Percentiles rank a stretch among this genome's conserved stretches.
These are phyloP conservation scores for Brassica carinata DNA, from an alignment of 345 rosid genomes.

Conservation along the genomic window DNA sequence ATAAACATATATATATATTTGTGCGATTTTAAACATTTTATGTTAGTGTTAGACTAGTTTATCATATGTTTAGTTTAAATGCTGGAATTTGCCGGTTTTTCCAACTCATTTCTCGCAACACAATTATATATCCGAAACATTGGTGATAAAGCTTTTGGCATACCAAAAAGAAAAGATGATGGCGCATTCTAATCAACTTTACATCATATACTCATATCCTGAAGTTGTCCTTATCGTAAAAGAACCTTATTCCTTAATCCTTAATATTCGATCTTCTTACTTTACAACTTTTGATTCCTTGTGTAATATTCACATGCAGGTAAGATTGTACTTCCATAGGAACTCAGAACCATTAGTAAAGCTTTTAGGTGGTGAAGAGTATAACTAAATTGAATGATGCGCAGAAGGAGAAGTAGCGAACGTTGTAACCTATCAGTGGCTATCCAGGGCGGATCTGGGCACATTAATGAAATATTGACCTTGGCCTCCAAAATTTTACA, in stretches of 20 bases:
- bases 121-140: not conserved
- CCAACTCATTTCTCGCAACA: too few species aligned
- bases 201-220: not conserved
- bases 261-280: conserved; percentile 9
- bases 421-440: conserved; percentile 14
- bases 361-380: not conserved
- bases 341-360: not conserved
- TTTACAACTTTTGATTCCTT: conserved; percentile 2
- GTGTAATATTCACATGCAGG: not conserved
- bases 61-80: too few species aligned
- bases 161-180: not conserved
- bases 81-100: too few species aligned
- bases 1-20: too few species aligned
- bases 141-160: not conserved
- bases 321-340: not conserved
- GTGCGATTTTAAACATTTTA: too few species aligned
- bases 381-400: conserved; percentile 12
- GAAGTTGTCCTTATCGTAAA: not conserved
- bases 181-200: not conserved
- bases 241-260: conserved; percentile 28
- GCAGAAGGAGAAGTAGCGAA: conserved; percentile 11
- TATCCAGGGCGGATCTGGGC: too few species aligned
- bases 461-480: too few species aligned
- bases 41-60: too few species aligned
- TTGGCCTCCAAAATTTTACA: too few species aligned